Base-by-base conservation (phyloP, 2,329 filamentous ascomycete genomes). In the Orbilia javanica region DNA sequence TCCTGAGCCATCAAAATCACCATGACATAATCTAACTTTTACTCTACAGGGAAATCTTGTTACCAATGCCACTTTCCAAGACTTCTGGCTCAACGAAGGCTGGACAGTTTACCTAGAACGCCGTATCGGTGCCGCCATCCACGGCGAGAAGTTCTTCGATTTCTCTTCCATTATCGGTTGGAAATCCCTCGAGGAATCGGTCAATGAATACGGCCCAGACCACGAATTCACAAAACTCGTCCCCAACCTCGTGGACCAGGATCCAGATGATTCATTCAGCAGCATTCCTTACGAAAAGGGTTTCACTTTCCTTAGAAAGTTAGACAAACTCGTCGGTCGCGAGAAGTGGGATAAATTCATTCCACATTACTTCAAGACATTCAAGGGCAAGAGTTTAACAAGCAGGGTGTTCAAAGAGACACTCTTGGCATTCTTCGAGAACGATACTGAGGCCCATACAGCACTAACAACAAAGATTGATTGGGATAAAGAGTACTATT, bases 31-130 rank as follows among this genome's bases (percentile, higher is more conserved):
- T 36, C 50, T 55, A 36, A 55, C 27, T 20, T 20, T 34, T 55
- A 29, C 18, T 25, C 29, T 20, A 29, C 31, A 79, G 74, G 81
- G 81, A 5, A 82, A 82, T 18, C 72, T 91, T 5, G 87, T 87
- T 20, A 87, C 85, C 25, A 87, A 87, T 80, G 85, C 85, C 46
- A 86, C 85, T 15, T 88, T 86, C 86, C 85, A 87, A 79, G 86
- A 88, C 79, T 88, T 87, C 80, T 88, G 87, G 87, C 83, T 91
- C 48, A 91, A 91, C 79, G 90, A 91, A 82, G 95, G 95, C 34
- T 98, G 95, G 96, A 98, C 96, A 0, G 92, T 91, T 20, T 99
- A 99, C 82, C 88, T 98, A 4, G 96, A 99, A 85, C 91, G 96
- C 65, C 89, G 96, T 60, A 93, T 96, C 75, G 88, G 90, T 80